A percentile compares a stretch with the other conserved stretches of the same genome.
Conservation (phyloP, 148 eudicot genomes). For the Silene conica region DNA sequence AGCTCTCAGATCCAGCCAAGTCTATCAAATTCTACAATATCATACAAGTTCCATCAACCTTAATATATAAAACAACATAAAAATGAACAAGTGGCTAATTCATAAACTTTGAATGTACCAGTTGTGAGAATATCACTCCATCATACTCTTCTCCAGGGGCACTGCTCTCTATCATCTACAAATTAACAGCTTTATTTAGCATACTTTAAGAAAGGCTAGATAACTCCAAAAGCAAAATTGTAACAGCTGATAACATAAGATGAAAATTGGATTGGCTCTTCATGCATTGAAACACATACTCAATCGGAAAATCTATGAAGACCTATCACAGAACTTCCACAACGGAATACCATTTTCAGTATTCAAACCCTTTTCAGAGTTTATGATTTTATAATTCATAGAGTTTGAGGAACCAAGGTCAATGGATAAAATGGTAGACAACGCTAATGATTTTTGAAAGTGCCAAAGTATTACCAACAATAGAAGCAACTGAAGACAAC, state of each 20-base stretch:
- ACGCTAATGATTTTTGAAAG: background rate
- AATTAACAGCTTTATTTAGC: background rate
- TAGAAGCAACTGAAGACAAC: background rate
- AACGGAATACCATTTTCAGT: background rate
- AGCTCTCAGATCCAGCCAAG: conserved; percentile 98
- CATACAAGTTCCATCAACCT: conserved; percentile 10
- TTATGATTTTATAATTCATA: background rate
- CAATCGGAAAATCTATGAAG: background rate
- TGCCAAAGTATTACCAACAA: background rate
- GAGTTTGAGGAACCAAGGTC: background rate
- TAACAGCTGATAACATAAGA: background rate
- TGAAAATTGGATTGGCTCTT: conserved; percentile 1
- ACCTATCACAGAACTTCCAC: background rate
- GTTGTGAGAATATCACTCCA: conserved; percentile 95
- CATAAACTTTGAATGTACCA: conserved; percentile 42
- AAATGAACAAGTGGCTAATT: background rate
- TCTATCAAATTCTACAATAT: conserved; percentile 83
- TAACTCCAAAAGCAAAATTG: conserved; percentile 1
- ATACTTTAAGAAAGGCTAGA: background rate
- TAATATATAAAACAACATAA: background rate
- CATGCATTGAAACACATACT: background rate
- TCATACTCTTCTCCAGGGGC: conserved; percentile 95
- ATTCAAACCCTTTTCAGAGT: background rate
- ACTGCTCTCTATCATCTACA: conserved; percentile 96
- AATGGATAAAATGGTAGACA: background rate